These are phyloP conservation scores for Naganishia antarctica DNA, from an alignment of 768 basidiomycete species.

Conservation along the genomic window DNA sequence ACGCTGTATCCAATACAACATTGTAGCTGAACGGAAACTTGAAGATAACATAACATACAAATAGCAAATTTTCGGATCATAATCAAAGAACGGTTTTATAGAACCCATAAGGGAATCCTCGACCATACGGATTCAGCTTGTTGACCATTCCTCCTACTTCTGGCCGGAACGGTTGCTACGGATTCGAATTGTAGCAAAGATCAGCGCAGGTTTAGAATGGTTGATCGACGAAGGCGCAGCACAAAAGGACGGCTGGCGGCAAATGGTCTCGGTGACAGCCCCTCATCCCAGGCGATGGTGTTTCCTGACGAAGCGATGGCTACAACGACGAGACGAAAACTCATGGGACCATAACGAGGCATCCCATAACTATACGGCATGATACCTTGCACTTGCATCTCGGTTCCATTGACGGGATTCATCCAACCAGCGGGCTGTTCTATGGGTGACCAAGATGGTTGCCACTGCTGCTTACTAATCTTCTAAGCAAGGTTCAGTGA, in stretches of 20 bases:
- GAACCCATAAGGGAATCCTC: conserved; percentile 19
- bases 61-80: neutral
- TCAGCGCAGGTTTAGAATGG: too few relatives aligned
- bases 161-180: conserved; percentile 24
- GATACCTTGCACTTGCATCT: conserved; percentile 3
- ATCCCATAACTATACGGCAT: conserved; percentile 17
- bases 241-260: too few relatives aligned
- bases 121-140: conserved; percentile 26
- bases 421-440: neutral
- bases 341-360: conserved; percentile 23
- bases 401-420: neutral
- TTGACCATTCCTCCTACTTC: conserved; percentile 26
- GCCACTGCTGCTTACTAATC: too few relatives aligned
- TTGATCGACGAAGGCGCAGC: too few relatives aligned
- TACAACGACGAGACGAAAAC: too few relatives aligned
- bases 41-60: neutral
- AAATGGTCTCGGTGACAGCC: too few relatives aligned
- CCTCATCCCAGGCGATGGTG: too few relatives aligned
- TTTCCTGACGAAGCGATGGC: too few relatives aligned
- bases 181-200: neutral
- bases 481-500: too few relatives aligned
- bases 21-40: neutral
- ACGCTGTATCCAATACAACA: neutral
- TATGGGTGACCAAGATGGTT: too few relatives aligned
- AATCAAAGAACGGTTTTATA: conserved; percentile 10